A percentile compares a stretch with the other conserved stretches of the same genome.
Conservation (phyloP, 495 filamentous ascomycete genomes). For the Annulohypoxylon nitens region DNA sequence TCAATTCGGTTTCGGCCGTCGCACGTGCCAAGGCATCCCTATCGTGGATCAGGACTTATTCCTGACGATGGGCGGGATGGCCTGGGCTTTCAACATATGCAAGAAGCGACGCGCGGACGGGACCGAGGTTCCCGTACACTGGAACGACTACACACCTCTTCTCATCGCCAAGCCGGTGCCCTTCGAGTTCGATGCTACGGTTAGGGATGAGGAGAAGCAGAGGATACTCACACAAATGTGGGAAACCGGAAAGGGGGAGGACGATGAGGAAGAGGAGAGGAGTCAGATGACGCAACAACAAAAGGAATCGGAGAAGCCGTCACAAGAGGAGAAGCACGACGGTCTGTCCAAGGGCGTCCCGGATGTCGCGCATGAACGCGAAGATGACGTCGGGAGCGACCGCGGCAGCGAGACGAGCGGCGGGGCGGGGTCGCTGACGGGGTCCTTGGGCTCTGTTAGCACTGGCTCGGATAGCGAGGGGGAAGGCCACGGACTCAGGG, state of each 20-base stretch:
- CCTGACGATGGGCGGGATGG: slow-evolving; percentile 68
- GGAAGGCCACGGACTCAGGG: slow-evolving; percentile 2
- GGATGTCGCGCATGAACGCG: slow-evolving; percentile 16
- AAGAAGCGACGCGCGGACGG: slow-evolving; percentile 58
- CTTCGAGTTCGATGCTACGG: slow-evolving; percentile 62
- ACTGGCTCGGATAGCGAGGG: slow-evolving; percentile 40
- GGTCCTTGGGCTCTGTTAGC: slow-evolving; percentile 26
- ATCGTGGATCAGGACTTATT: slow-evolving; percentile 69
- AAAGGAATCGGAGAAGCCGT: background rate
- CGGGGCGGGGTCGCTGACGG: slow-evolving; percentile 20
- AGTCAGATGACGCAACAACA: slow-evolving; percentile 27
- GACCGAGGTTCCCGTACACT: slow-evolving; percentile 59
- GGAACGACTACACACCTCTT: slow-evolving; percentile 64
- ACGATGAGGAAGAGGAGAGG: slow-evolving; percentile 42
- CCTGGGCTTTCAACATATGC: slow-evolving; percentile 68
- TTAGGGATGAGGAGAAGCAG: slow-evolving; percentile 53
- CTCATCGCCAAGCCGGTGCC: slow-evolving; percentile 66
- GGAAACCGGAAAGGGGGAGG: slow-evolving; percentile 49
- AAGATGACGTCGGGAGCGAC: slow-evolving; percentile 36
- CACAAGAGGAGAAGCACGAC: background rate
- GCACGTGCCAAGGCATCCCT: slow-evolving; percentile 69
- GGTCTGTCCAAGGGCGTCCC: background rate
- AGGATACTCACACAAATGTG: slow-evolving; percentile 53
- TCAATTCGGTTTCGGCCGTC: slow-evolving; percentile 72
- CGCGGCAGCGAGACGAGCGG: slow-evolving; percentile 41